Percentiles rank a stretch among this genome's conserved stretches.
Conservation (phyloP, 306 rosid genomes). For the Cicer judaicum region DNA sequence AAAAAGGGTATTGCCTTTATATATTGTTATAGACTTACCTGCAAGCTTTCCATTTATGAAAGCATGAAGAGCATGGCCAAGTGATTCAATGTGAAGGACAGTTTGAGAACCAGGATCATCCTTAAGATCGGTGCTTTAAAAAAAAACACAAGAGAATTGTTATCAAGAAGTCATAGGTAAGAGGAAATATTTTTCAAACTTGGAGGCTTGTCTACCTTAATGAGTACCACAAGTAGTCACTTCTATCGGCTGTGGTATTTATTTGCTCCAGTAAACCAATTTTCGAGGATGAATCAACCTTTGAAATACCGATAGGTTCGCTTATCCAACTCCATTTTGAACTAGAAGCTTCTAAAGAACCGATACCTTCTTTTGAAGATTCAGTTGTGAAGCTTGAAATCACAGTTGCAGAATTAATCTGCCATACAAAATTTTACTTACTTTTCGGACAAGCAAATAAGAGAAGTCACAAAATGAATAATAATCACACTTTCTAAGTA, state of each 20-base stretch:
- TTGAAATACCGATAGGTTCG: slow-evolving; percentile 91
- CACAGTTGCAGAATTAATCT: slow-evolving; percentile 79
- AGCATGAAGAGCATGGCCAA: slow-evolving; percentile 87
- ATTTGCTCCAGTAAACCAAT: slow-evolving; percentile 88
- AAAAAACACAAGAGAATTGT: slow-evolving; percentile 24
- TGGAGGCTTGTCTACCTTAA: slow-evolving; percentile 63
- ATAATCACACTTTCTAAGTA: neutral
- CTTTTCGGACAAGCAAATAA: slow-evolving; percentile 19
- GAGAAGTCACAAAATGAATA: slow-evolving; percentile 33
- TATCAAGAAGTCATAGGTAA: slow-evolving; percentile 33
- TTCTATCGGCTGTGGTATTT: slow-evolving; percentile 91
- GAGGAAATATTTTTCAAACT: slow-evolving; percentile 36
- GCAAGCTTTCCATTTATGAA: slow-evolving; percentile 80
- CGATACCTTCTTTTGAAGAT: slow-evolving; percentile 52
- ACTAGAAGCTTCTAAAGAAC: slow-evolving; percentile 62
- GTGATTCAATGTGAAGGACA: slow-evolving; percentile 82
- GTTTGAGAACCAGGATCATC: slow-evolving; percentile 64
- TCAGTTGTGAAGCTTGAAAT: slow-evolving; percentile 70
- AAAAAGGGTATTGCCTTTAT: too few relatives aligned
- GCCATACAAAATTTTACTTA: slow-evolving; percentile 41
- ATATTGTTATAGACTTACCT: slow-evolving; percentile 50
- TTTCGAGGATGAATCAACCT: slow-evolving; percentile 60
- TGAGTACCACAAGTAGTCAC: slow-evolving; percentile 97
- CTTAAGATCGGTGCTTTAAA: slow-evolving; percentile 59
- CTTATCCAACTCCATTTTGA: slow-evolving; percentile 86